phyloP scores from a whole-genome alignment of 169 alveolate genomes.

The Eimeria acervulina region DNA sequence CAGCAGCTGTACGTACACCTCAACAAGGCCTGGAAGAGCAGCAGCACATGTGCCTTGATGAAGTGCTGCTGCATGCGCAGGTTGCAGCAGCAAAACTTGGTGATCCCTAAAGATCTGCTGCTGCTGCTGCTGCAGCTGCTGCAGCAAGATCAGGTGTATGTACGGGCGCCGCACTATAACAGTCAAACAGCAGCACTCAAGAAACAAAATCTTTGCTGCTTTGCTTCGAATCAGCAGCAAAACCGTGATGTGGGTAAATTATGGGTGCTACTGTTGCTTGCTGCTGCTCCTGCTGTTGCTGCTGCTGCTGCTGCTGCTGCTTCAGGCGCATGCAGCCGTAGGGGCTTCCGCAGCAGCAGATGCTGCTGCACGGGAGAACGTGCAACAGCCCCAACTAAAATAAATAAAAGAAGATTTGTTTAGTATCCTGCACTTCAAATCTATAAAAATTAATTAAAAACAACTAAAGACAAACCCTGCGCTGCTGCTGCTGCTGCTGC shows the following conservation, averaged over 20 bases:
- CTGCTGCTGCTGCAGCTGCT: conserved; percentile 9
- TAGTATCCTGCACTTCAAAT: too few species aligned
- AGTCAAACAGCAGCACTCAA: neutral
- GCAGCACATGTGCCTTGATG: neutral
- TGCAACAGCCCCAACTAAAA: neutral
- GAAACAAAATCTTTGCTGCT: neutral
- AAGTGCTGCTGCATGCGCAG: conserved; percentile 33
- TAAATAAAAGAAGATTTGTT: neutral
- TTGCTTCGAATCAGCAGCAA: neutral
- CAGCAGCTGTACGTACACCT: conserved; percentile 10
- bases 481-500: neutral
- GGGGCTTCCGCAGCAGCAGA: neutral
- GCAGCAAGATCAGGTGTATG: conserved; percentile 34
- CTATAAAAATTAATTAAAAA: too few species aligned
- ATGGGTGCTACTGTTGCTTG: neutral
- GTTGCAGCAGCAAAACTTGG: neutral
- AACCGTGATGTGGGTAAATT: neutral
- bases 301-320: too few species aligned
- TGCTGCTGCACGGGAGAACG: conserved; percentile 8
- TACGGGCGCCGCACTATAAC: neutral
- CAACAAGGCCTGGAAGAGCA: neutral
- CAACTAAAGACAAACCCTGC: neutral
- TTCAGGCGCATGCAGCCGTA: too few species aligned
- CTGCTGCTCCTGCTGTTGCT: too few species aligned
- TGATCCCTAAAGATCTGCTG: neutral